These are phyloP conservation scores for Gilbertella persicaria DNA, from an alignment of 371 early-diverging fungal genomes.

Conservation along the genomic window DNA sequence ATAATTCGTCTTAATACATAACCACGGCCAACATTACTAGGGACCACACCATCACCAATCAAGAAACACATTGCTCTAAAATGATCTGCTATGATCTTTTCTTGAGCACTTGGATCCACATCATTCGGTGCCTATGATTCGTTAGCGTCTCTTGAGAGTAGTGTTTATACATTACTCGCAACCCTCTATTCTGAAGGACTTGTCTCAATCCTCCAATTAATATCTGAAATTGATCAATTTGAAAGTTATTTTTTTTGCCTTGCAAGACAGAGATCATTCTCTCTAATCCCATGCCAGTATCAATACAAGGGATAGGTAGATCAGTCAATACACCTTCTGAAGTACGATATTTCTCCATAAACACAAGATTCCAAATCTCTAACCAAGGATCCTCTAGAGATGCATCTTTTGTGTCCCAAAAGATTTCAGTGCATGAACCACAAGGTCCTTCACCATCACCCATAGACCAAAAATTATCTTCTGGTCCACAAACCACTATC, in stretches of 20 bases:
- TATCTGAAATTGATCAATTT: slow-evolving; percentile 66
- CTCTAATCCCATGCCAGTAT: slow-evolving; percentile 86
- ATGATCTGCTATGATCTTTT: slow-evolving; percentile 79
- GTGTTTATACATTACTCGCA: slow-evolving; percentile 22
- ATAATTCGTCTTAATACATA: slow-evolving; percentile 81
- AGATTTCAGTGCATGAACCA: slow-evolving; percentile 82
- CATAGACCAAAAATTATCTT: slow-evolving; percentile 86
- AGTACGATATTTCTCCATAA: slow-evolving; percentile 72
- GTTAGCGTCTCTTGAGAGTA: background rate
- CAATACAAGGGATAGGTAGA: slow-evolving; percentile 68
- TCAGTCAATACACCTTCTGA: slow-evolving; percentile 56
- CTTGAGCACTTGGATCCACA: slow-evolving; percentile 49
- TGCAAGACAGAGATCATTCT: slow-evolving; percentile 69
- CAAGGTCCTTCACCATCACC: slow-evolving; percentile 85
- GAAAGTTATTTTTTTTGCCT: slow-evolving; percentile 68
- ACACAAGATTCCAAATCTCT: slow-evolving; percentile 87
- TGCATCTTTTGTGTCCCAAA: slow-evolving; percentile 71
- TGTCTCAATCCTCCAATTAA: slow-evolving; percentile 50
- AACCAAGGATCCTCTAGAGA: slow-evolving; percentile 62
- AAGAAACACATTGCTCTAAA: slow-evolving; percentile 72
- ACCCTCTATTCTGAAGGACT: slow-evolving; percentile 36
- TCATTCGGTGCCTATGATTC: slow-evolving; percentile 16
- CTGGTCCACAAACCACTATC: slow-evolving; percentile 60
- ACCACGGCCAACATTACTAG: slow-evolving; percentile 75
- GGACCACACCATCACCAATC: slow-evolving; percentile 79